Conservation (phyloP, 345 rosid species). For the Clausena lansium region DNA sequence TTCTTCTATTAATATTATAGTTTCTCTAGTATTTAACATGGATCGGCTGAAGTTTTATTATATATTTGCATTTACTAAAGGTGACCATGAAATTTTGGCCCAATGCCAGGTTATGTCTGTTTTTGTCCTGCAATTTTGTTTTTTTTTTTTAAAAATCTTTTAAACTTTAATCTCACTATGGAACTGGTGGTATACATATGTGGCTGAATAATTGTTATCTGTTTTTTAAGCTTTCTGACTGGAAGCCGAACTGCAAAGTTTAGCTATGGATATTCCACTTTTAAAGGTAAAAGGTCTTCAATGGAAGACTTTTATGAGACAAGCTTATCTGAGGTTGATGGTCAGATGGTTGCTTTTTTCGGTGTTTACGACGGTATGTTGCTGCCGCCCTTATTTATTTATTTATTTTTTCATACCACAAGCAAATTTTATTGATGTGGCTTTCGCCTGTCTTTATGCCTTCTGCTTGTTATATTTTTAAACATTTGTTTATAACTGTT, state of each 20-base stretch:
- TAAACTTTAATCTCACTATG: not conserved
- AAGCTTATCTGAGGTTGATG: constrained; percentile 51
- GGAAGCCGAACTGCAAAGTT: constrained; percentile 32
- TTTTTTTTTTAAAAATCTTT: not conserved
- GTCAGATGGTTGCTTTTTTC: constrained; percentile 56
- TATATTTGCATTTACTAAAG: not conserved
- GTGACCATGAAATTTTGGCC: not conserved
- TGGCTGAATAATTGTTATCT: not conserved
- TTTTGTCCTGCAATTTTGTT: not conserved
- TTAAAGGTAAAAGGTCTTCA: constrained; percentile 57
- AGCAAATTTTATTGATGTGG: not conserved
- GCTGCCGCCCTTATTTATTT: not conserved
- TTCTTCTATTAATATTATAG: not conserved
- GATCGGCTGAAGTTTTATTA: not conserved
- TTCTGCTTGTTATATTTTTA: not conserved
- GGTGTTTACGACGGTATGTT: constrained; percentile 62
- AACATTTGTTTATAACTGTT: not conserved
- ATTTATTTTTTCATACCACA: not conserved
- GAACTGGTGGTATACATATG: not conserved
- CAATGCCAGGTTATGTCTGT: not conserved
- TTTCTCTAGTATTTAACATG: not conserved
- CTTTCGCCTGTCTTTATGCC: not conserved
- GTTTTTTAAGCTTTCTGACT: constrained; percentile 30
- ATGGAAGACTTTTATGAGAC: constrained; percentile 71
- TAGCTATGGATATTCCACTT: constrained; percentile 61